Evolutionary conservation across 140 eudicot species (phyloP), one percentile per base, ranked within the genome.

Genomic region (Oenanthe javanica): DNA sequence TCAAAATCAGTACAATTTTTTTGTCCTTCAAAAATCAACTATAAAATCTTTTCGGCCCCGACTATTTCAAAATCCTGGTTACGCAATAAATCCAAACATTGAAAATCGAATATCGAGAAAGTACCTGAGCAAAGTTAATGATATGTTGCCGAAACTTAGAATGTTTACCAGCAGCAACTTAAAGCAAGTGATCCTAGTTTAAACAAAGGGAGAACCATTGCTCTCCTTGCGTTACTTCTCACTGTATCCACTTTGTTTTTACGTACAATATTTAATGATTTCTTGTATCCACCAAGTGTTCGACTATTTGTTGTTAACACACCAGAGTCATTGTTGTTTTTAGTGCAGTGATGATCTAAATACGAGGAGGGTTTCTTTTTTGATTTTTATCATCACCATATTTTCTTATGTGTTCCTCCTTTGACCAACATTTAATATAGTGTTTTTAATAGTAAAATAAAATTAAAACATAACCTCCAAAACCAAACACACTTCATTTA

Each of bases 121-220:
- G n/a, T 18, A 87, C 90, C 90, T 84, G 90, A 72, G 90, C 90
- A 50, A 87, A 15, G 79, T 79, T 82, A 79, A 87, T 84, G 77
- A 87, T 87, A 81, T 59, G 78, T 31, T 79, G 86, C 12, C 88
- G 82, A 72, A 87, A 87, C 52, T 21, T 76, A 40, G 90, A 86
- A 54, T 87, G 86, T 16, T 66, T 5, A 40, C 86, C 85, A 52
- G 90, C 90, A 19, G 79, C 76, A 23, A 76, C 80, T 51, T 84
- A 87, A 50, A 25, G 88, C 87, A 19, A 87, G 84, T 38, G 88
- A 77, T 14, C 87, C 88, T 12, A 84, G 87, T 80, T 84, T 87
- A 0, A 84, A 48, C 15, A 84, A 69, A 9, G 90, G 90, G 54
- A 87, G 51, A 4, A 71, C 78, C 88, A 87, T 79, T 50, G 66